Evolutionary conservation across 331 rosid species (phyloP), one percentile per base, ranked within the genome.

Genomic region (Stylosanthes scabra): DNA sequence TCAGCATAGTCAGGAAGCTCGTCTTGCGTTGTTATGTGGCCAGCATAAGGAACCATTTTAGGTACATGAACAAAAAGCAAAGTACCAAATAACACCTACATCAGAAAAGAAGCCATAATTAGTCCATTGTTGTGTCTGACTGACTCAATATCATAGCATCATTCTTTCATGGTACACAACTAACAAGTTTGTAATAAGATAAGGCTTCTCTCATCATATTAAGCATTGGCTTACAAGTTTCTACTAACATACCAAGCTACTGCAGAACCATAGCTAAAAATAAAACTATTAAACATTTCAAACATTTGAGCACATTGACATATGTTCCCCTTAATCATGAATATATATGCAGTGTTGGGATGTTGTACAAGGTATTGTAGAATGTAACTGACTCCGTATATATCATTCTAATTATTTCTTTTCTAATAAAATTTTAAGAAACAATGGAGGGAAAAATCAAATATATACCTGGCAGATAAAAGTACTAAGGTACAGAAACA

Each of bases 21-120:
- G 3, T 82, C 49, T 82, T 78, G 83, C 61, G 66, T 46, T 47
- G 68, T 51, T 41, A 66, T 44, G 66, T 86, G 85, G 8, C 92
- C 93, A 58, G 91, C 79, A 79, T 84, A 79, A 63, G 96, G 96
- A 84, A 82, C 87, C 85, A 93, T 77, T 60, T 85, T 80, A 4
- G 98, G 98, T 76, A 93, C 73, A 82, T 88, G 82, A 60, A 80
- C 81, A 64, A 82, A 66, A 76, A 89, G 88, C 63, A 86, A 88
- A 77, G 74, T 76, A 44, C 92, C 97, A 82, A 93, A 93, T 59
- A 90, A 28, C 66, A 77, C 93, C 98, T 93, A 31, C 77, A 80
- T 67, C 70, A 74, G 58, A 81, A 83, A 14, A 64, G 51, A 34
- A 74, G 59, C 58, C 57, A 56, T 9, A 74, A 39, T 75, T 47